Percentiles rank a stretch among this genome's conserved stretches.
phyloP scores from a whole-genome alignment of 768 basidiomycete species.

The Agrocybe chaxingu region DNA sequence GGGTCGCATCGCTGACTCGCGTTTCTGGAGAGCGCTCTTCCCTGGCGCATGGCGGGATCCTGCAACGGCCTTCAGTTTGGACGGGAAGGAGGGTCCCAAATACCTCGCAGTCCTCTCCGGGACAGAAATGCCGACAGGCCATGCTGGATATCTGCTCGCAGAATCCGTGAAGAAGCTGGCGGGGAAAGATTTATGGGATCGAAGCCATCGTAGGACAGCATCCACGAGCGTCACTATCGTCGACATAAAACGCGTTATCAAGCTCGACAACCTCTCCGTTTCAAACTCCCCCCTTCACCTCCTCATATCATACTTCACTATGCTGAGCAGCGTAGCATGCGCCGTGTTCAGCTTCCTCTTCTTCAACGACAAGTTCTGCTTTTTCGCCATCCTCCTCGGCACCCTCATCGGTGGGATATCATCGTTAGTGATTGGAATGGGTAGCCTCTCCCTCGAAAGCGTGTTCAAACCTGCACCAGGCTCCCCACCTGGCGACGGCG shows the following conservation, averaged over 20 bases:
- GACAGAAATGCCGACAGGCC: slow-evolving; percentile 7
- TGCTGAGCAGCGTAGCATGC: slow-evolving; percentile 5
- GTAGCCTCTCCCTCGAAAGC: slow-evolving; percentile 6
- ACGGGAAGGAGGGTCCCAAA: slow-evolving; percentile 10
- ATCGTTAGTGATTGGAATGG: slow-evolving; percentile 5
- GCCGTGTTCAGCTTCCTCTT: slow-evolving; percentile 7
- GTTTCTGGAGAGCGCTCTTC: slow-evolving; percentile 9
- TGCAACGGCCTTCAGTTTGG: slow-evolving; percentile 5
- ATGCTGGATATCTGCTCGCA: slow-evolving; percentile 6
- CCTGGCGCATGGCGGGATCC: slow-evolving; percentile 7
- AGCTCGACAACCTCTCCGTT: slow-evolving; percentile 1
- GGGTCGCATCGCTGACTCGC: slow-evolving; percentile 7
- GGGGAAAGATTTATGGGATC: slow-evolving; percentile 1
- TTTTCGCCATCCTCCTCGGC: slow-evolving; percentile 7
- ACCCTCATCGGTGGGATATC: slow-evolving; percentile 10
- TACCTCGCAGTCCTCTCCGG: slow-evolving; percentile 7
- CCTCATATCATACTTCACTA: slow-evolving; percentile 7
- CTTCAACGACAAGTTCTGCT: slow-evolving; percentile 5
- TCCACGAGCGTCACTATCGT: slow-evolving; percentile 6
- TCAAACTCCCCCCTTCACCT: slow-evolving; percentile 3
- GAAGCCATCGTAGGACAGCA: not conserved
- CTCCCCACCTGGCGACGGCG: slow-evolving; percentile 6
- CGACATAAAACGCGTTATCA: slow-evolving; percentile 3
- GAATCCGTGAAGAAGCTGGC: not conserved
- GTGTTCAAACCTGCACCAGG: slow-evolving; percentile 6